Conservation (phyloP, 1,284 basidiomycete species). For the Anthracocystis walkeri region DNA sequence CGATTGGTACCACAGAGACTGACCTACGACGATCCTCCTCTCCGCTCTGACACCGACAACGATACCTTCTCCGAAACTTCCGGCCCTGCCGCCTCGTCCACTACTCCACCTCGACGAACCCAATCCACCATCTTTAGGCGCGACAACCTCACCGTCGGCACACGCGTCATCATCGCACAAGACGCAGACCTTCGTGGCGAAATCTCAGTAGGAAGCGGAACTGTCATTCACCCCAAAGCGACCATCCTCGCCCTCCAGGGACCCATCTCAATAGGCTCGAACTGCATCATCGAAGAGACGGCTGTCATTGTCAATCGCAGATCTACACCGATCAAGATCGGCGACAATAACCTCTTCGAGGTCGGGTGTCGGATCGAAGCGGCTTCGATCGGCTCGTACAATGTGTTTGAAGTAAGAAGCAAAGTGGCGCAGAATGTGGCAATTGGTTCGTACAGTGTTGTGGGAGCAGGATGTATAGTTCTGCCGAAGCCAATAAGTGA, state of each 20-base stretch:
- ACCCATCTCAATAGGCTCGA: constrained; percentile 85
- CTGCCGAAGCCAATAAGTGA: constrained; percentile 31
- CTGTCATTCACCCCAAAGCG: constrained; percentile 92
- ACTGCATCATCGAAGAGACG: constrained; percentile 91
- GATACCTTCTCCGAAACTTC: background rate
- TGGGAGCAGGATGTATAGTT: constrained; percentile 78
- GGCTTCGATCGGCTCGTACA: constrained; percentile 82
- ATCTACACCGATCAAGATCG: constrained; percentile 80
- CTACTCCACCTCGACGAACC: constrained; percentile 3
- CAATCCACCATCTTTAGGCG: constrained; percentile 30
- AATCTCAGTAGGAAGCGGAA: constrained; percentile 69
- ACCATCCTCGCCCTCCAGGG: constrained; percentile 88
- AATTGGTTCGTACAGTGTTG: constrained; percentile 81
- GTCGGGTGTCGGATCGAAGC: constrained; percentile 91
- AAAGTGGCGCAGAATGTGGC: constrained; percentile 82
- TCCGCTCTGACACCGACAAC: constrained; percentile 4
- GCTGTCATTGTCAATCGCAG: constrained; percentile 85
- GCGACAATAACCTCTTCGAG: constrained; percentile 91
- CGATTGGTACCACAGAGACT: constrained; percentile 11
- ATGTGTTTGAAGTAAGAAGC: constrained; percentile 83
- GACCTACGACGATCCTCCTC: constrained; percentile 10
- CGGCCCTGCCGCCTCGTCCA: background rate
- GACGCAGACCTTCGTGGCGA: constrained; percentile 59
- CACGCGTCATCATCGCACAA: constrained; percentile 53
- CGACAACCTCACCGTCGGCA: constrained; percentile 58